These are phyloP conservation scores for Alternaria alternata DNA, from an alignment of 2,329 filamentous ascomycete genomes.

Conservation along the genomic window DNA sequence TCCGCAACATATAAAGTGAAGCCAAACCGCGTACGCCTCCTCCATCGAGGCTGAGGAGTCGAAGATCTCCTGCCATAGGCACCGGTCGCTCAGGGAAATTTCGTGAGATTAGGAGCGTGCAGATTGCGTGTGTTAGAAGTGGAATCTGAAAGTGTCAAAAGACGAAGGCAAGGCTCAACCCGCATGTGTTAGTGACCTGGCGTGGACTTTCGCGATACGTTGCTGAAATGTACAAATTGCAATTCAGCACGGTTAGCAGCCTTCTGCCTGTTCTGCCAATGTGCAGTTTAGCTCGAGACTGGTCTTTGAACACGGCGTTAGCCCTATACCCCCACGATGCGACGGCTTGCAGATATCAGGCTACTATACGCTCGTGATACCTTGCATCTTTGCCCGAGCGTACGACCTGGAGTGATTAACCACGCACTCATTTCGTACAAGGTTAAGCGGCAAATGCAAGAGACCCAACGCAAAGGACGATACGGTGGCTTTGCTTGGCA, in stretches of 20 bases:
- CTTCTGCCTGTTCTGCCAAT: neutral
- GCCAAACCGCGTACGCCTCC: constrained; percentile 16
- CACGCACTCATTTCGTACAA: neutral
- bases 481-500: constrained; percentile 15
- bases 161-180: neutral
- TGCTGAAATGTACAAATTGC: neutral
- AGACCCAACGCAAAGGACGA: neutral
- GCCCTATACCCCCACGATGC: neutral
- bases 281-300: neutral
- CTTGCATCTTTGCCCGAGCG: neutral
- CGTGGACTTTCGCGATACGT: neutral
- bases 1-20: constrained; percentile 13
- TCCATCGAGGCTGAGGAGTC: constrained; percentile 17
- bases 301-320: neutral
- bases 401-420: neutral
- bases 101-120: neutral
- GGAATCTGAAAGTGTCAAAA: neutral
- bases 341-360: neutral
- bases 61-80: constrained; percentile 4
- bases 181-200: neutral
- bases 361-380: neutral
- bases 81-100: neutral
- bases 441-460: neutral
- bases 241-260: neutral
- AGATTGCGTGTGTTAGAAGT: neutral